Evolutionary conservation across 148 eudicot genomes (phyloP).

Genomic region (Vaccinium macrocarpon): DNA sequence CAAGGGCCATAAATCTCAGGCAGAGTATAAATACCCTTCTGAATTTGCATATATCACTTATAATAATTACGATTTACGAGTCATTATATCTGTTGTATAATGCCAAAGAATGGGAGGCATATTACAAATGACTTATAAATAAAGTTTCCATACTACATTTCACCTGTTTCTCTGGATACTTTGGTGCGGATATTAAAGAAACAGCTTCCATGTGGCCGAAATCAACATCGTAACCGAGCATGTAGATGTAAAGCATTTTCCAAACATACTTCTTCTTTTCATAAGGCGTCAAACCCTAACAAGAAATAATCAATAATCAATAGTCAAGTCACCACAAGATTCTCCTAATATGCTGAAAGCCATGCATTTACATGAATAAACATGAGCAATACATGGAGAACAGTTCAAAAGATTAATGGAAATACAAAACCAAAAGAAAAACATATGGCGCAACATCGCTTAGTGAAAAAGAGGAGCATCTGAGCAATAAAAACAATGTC

Average conservation of each 20-base stretch:
- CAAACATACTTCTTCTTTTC: conserved; percentile 99
- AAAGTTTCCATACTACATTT: not conserved
- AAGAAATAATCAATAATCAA: conserved; percentile 15
- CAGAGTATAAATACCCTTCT: not conserved
- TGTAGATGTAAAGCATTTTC: conserved; percentile 96
- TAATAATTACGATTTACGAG: not conserved
- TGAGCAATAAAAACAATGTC: not conserved
- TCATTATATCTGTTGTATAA: not conserved
- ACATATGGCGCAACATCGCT: not conserved
- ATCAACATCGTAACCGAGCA: conserved; percentile 98
- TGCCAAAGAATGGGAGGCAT: not conserved
- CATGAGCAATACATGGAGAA: not conserved
- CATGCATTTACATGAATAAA: not conserved
- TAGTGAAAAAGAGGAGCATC: not conserved
- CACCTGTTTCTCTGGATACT: conserved; percentile 99
- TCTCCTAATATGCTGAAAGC: not conserved
- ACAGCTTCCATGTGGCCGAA: conserved; percentile 99
- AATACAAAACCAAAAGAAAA: conserved; percentile 4
- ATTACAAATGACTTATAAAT: not conserved
- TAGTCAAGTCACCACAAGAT: conserved; percentile 8
- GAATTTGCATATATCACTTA: not conserved
- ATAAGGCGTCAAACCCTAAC: conserved; percentile 76
- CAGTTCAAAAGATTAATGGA: not conserved
- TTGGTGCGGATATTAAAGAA: conserved; percentile 94
- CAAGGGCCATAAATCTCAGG: conserved; percentile 8